Evolutionary conservation across 2,329 filamentous ascomycete genomes (phyloP), one percentile per base, ranked within the genome.

Genomic region (Penicillium palitans): DNA sequence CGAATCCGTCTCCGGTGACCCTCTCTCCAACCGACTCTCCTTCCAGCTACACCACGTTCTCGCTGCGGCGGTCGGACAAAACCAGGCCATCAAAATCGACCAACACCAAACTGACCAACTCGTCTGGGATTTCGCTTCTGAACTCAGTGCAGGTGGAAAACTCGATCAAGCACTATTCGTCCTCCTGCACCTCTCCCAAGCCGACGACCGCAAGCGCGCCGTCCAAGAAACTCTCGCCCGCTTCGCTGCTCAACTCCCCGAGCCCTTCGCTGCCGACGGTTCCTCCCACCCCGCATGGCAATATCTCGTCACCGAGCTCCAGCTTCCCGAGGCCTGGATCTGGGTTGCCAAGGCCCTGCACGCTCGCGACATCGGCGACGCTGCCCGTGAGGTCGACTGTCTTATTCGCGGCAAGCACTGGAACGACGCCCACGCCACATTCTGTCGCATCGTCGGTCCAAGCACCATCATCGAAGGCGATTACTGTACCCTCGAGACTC

Each of bases 281-380:
- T 66, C 68, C 4, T 63, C 70, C 21, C 68, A 73, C 61, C 71
- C 77, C 17, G 81, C 76, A 53, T 91, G 87, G 74, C 78, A 76
- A 12, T 81, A 83, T 15, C 79, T 95, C 24, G 83, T 83, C 0
- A 78, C 83, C 45, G 85, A 84, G 33, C 84, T 93, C 53, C 84
- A 85, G 62, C 84, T 98, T 42, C 91, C 93, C 0, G 76, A 82
- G 1, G 74, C 83, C 4, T 96, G 93, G 92, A 82, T 98, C 51
- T 96, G 90, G 86, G 86, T 91, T 59, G 91, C 95, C 19, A 90
- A 93, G 70, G 93, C 93, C 13, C 81, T 93, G 15, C 89, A 89
- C 74, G 92, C 91, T 76, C 89, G 90, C 61, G 87, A 87, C 58
- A 85, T 84, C 68, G 85, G 87, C 62, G 86, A 93, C 71, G 82